phyloP scores from a whole-genome alignment of 2,329 filamentous ascomycete species.

The Aspergillus eucalypticola region DNA sequence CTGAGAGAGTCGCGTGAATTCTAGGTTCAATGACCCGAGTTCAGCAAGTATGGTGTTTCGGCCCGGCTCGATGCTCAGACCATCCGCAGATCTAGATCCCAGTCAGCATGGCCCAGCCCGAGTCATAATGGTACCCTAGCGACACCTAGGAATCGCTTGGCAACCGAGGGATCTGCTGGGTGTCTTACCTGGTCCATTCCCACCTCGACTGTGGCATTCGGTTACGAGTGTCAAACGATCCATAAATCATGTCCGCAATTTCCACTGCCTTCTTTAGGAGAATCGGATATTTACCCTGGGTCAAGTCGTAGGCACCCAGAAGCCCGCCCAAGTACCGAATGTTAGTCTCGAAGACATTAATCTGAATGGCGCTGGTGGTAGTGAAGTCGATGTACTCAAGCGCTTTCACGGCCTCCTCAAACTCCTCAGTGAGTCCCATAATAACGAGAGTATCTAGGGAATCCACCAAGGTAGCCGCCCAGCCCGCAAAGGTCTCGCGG shows the following conservation, averaged over 20 bases:
- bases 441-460: constrained; percentile 81
- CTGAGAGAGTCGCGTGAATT: constrained; percentile 87
- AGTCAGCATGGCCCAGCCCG: constrained; percentile 7
- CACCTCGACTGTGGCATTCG: constrained; percentile 85
- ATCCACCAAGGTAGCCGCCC: constrained; percentile 86
- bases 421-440: constrained; percentile 75
- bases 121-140: neutral
- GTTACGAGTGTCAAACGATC: constrained; percentile 87
- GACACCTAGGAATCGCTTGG: neutral
- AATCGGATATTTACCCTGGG: constrained; percentile 67
- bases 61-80: constrained; percentile 48
- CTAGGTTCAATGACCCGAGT: constrained; percentile 78
- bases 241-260: constrained; percentile 77
- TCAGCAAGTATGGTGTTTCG: constrained; percentile 68
- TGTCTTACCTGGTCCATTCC: constrained; percentile 65
- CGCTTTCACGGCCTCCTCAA: constrained; percentile 71
- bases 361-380: constrained; percentile 63
- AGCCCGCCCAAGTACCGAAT: constrained; percentile 91
- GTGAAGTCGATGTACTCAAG: constrained; percentile 81
- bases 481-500: constrained; percentile 85
- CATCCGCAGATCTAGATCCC: constrained; percentile 29
- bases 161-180: neutral
- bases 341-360: constrained; percentile 88
- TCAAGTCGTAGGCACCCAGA: constrained; percentile 82
- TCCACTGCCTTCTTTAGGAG: constrained; percentile 78